Evolutionary conservation across 1,284 basidiomycete species (phyloP).

Genomic region (Pyrrhoderma noxium): DNA sequence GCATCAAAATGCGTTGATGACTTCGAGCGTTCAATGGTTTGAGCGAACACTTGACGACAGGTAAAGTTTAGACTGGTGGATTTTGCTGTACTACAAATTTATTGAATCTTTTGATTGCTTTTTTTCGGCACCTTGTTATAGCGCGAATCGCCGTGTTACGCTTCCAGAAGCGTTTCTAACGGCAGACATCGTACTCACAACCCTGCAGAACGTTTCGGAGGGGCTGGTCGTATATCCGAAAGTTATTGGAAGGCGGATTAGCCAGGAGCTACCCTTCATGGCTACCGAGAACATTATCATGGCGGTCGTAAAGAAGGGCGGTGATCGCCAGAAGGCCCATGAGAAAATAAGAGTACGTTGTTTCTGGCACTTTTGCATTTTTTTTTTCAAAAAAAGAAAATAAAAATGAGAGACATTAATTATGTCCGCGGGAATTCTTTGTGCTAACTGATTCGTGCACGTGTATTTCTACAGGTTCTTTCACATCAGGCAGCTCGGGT

Average conservation of each 20-base stretch:
- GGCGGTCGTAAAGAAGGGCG: constrained; percentile 94
- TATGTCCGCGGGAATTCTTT: not conserved
- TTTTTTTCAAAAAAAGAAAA: not conserved
- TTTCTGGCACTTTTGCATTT: not conserved
- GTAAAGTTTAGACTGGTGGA: constrained; percentile 30
- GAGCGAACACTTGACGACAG: constrained; percentile 94
- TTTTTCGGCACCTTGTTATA: constrained; percentile 27
- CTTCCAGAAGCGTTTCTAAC: constrained; percentile 97
- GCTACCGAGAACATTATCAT: constrained; percentile 99
- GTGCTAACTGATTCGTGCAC: not conserved
- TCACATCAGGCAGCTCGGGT: constrained; percentile 93
- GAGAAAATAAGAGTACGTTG: constrained; percentile 83
- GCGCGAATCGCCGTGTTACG: constrained; percentile 93
- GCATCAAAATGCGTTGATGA: constrained; percentile 92
- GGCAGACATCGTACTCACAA: constrained; percentile 92
- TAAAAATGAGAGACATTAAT: not conserved
- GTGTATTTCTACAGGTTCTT: constrained; percentile 49
- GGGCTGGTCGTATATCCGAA: constrained; percentile 96
- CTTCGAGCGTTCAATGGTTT: constrained; percentile 90
- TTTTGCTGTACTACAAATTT: not conserved
- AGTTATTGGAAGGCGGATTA: constrained; percentile 88
- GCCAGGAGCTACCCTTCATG: constrained; percentile 98
- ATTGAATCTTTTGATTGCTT: constrained; percentile 1
- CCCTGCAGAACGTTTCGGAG: constrained; percentile 94
- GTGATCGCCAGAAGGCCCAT: constrained; percentile 94